These are phyloP conservation scores for Kodamaea derodonti DNA, from an alignment of 1,139 yeast genomes.

Conservation along the genomic window DNA sequence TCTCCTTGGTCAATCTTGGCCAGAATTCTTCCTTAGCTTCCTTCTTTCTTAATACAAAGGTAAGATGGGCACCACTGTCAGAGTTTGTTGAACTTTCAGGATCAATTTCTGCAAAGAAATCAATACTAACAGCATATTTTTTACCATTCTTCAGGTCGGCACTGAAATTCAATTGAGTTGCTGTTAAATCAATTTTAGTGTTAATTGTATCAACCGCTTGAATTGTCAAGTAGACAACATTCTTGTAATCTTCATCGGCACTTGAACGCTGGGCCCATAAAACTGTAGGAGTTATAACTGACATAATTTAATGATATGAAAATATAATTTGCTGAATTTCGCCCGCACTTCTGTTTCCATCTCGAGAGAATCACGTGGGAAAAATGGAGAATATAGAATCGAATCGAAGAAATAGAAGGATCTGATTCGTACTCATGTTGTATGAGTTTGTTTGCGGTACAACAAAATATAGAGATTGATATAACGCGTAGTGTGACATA, in stretches of 20 bases:
- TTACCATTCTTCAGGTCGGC: slow-evolving; percentile 52
- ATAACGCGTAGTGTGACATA: too few relatives aligned
- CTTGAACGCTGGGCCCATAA: slow-evolving; percentile 96
- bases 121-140: slow-evolving; percentile 58
- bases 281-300: slow-evolving; percentile 34
- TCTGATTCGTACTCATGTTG: too few relatives aligned
- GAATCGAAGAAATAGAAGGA: background rate
- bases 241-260: slow-evolving; percentile 65
- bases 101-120: slow-evolving; percentile 71
- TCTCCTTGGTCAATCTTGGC: slow-evolving; percentile 29
- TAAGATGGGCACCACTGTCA: slow-evolving; percentile 63
- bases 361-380: background rate
- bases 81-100: slow-evolving; percentile 63
- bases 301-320: slow-evolving; percentile 2
- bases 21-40: slow-evolving; percentile 52
- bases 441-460: too few relatives aligned
- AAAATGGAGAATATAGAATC: background rate
- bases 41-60: slow-evolving; percentile 70
- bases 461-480: too few relatives aligned
- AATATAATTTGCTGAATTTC: background rate
- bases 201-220: slow-evolving; percentile 67
- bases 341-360: background rate
- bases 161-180: slow-evolving; percentile 52
- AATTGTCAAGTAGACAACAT: slow-evolving; percentile 71
- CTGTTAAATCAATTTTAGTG: slow-evolving; percentile 59